A percentile compares a stretch with the other conserved stretches of the same genome.
phyloP scores from a whole-genome alignment of 257 asterid species.

The Solanum boliviense region DNA sequence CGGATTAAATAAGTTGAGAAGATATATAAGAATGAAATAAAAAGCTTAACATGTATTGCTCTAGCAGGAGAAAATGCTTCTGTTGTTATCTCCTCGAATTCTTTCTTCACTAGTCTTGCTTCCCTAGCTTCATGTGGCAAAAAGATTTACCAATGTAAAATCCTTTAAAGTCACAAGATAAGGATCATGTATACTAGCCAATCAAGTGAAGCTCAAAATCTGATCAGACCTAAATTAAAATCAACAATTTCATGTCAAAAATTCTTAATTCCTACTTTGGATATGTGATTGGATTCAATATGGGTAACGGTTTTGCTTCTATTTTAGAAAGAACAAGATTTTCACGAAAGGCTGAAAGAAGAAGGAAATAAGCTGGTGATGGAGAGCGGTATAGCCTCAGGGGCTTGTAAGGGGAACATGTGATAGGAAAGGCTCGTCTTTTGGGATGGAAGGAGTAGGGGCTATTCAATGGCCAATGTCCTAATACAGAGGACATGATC shows the following conservation, averaged over 20 bases:
- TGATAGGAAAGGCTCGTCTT: neutral
- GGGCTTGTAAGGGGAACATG: neutral
- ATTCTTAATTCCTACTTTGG: neutral
- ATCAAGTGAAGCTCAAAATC: neutral
- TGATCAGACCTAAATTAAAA: neutral
- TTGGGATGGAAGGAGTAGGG: neutral
- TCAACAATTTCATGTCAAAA: neutral
- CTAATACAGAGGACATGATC: neutral
- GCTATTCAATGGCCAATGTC: neutral
- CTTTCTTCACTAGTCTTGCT: neutral
- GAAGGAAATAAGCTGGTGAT: neutral
- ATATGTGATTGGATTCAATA: neutral
- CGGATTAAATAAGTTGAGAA: neutral
- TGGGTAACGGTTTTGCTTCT: neutral
- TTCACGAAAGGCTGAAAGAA: neutral
- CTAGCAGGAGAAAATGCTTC: neutral
- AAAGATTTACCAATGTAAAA: neutral
- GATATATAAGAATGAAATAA: neutral
- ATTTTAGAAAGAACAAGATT: neutral
- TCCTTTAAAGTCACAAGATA: neutral
- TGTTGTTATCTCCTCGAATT: neutral
- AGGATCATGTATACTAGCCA: neutral
- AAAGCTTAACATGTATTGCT: conserved; percentile 1
- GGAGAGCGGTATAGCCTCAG: neutral
- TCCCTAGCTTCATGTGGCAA: neutral